Evolutionary conservation across 257 asterid genomes (phyloP).

Genomic region (Solanum peruvianum): DNA sequence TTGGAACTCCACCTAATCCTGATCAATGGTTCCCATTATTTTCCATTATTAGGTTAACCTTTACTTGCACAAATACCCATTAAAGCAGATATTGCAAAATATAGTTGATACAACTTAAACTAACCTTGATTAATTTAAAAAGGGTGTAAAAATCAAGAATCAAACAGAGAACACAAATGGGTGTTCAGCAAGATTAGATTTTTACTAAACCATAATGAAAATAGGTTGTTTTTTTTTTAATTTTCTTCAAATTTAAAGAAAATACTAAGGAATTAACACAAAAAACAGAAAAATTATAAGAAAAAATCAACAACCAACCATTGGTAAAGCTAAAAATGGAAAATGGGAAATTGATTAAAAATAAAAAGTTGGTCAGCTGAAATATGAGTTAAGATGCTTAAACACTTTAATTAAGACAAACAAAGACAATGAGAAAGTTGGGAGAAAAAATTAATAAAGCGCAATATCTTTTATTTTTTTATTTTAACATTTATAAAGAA

Average conservation of each 20-base stretch:
- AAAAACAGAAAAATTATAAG: neutral
- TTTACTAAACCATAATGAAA: neutral
- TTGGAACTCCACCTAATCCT: conserved; percentile 5
- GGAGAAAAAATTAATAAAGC: neutral
- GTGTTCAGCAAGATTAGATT: neutral
- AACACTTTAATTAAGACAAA: neutral
- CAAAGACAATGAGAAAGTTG: neutral
- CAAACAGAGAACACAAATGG: neutral
- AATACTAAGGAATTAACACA: neutral
- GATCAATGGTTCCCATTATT: conserved; percentile 9
- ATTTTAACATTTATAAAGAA: neutral
- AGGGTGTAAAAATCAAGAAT: neutral
- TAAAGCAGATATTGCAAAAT: neutral
- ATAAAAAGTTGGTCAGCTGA: neutral
- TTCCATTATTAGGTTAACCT: conserved; percentile 2
- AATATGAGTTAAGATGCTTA: neutral
- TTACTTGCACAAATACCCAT: conserved; percentile 44
- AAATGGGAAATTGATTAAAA: neutral
- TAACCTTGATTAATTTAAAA: neutral
- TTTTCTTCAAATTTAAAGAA: neutral
- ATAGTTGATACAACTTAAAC: neutral
- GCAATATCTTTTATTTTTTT: neutral
- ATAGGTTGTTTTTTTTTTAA: neutral
- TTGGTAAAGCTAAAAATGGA: neutral
- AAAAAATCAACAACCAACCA: neutral